Evolutionary conservation across 345 rosid genomes (phyloP).

Genomic region (Chamaenerion angustifolium): DNA sequence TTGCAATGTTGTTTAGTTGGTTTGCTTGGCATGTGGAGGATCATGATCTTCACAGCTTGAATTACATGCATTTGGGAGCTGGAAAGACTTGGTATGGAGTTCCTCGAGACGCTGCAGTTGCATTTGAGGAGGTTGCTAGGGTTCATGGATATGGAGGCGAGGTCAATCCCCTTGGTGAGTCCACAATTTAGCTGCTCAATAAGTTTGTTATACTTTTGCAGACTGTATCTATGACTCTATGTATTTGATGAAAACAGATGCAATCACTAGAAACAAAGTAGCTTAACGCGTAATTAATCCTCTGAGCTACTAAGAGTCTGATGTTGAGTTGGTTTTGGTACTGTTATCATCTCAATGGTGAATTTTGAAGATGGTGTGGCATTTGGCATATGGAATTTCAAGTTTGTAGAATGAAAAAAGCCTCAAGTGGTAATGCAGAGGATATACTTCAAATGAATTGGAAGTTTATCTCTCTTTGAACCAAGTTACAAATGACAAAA

Average conservation of each 20-base stretch:
- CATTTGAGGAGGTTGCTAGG: slow-evolving; percentile 92
- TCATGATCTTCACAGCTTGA: slow-evolving; percentile 93
- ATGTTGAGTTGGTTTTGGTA: no score
- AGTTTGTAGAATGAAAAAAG: no score
- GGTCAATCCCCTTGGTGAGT: slow-evolving; percentile 89
- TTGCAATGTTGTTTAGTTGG: slow-evolving; percentile 99
- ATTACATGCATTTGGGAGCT: slow-evolving; percentile 94
- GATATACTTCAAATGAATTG: no score
- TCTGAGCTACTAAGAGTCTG: no score
- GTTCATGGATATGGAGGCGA: slow-evolving; percentile 92
- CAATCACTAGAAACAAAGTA: no score
- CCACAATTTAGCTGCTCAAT: slow-evolving; percentile 1
- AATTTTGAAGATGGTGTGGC: no score
- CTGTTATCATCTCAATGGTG: no score
- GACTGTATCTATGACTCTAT: slow-evolving; percentile 17
- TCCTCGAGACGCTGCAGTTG: slow-evolving; percentile 81
- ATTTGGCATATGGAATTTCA: no score
- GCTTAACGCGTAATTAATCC: no score
- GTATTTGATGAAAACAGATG: slow-evolving; percentile 3
- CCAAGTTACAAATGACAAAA: no score
- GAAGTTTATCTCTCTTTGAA: no score
- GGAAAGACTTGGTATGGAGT: slow-evolving; percentile 98
- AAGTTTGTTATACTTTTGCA: background rate
- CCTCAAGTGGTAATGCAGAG: no score
- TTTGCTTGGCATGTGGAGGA: slow-evolving; percentile 99